These are phyloP conservation scores for Begonia masoniana DNA, from an alignment of 306 rosid genomes.

Conservation along the genomic window DNA sequence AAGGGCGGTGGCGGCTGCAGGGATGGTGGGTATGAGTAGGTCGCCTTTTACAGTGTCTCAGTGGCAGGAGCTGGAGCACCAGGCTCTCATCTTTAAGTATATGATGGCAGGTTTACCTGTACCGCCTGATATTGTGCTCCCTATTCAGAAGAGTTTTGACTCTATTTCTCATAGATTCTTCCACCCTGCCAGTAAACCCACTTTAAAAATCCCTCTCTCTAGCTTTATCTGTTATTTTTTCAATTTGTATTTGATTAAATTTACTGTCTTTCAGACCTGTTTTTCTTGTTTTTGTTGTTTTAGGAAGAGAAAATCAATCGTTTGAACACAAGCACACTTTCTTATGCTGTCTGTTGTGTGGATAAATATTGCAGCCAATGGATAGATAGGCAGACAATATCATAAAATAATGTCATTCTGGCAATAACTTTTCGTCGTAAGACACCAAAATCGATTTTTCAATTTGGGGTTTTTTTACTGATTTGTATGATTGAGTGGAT, in stretches of 20 bases:
- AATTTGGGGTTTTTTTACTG: too few relatives aligned
- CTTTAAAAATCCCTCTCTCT: background rate
- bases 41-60: constrained; percentile 77
- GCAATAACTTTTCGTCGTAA: too few relatives aligned
- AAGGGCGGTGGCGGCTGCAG: constrained; percentile 7
- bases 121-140: constrained; percentile 72
- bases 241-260: background rate
- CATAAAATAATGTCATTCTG: too few relatives aligned
- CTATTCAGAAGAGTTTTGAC: constrained; percentile 66
- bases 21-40: constrained; percentile 35
- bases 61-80: constrained; percentile 90
- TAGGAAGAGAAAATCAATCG: background rate
- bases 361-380: too few relatives aligned
- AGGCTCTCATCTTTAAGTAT: constrained; percentile 81
- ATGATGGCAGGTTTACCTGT: constrained; percentile 67
- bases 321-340: too few relatives aligned
- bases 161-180: constrained; percentile 48
- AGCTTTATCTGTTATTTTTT: background rate
- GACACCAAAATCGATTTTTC: too few relatives aligned
- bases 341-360: too few relatives aligned
- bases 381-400: too few relatives aligned
- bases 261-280: background rate
- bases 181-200: constrained; percentile 34
- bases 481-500: too few relatives aligned
- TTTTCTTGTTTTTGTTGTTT: background rate